These are phyloP conservation scores for Ballota nigra DNA, from an alignment of 257 asterid species.

Conservation along the genomic window DNA sequence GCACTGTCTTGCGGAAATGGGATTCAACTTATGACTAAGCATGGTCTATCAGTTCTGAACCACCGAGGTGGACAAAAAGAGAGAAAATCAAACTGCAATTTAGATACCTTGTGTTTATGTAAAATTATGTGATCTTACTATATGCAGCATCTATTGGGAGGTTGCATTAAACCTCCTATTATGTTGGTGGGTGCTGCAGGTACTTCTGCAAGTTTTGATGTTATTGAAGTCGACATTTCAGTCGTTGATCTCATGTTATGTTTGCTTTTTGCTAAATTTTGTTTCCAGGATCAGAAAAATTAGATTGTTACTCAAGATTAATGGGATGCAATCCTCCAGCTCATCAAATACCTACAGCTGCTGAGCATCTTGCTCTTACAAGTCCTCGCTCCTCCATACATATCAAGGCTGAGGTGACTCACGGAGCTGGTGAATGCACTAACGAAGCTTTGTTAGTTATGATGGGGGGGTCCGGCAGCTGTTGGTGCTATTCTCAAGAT, in stretches of 20 bases:
- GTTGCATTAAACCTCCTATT: conserved; percentile 45
- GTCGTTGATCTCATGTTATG: conserved; percentile 33
- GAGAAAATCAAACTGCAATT: conserved; percentile 1
- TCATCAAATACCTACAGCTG: conserved; percentile 40
- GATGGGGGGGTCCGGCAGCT: conserved; percentile 63
- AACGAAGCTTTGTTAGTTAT: conserved; percentile 62
- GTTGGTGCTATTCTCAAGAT: conserved; percentile 36
- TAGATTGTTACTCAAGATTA: conserved; percentile 19
- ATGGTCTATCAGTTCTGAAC: conserved; percentile 28
- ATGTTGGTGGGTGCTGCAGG: conserved; percentile 54
- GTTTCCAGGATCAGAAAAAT: conserved; percentile 49
- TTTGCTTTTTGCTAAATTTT: conserved; percentile 36
- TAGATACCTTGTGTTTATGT: conserved; percentile 20
- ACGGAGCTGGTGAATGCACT: conserved; percentile 55
- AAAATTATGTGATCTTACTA: conserved; percentile 28
- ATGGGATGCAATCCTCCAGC: conserved; percentile 35
- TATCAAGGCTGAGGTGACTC: conserved; percentile 82
- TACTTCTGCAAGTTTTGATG: conserved; percentile 40
- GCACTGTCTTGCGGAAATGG: conserved; percentile 34
- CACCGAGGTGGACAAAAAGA: conserved; percentile 16
- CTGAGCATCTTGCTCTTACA: conserved; percentile 28
- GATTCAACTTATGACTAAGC: conserved; percentile 30
- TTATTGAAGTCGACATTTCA: not conserved
- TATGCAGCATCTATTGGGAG: conserved; percentile 51
- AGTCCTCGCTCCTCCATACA: conserved; percentile 55